Evolutionary conservation across 2,329 filamentous ascomycete species (phyloP), one percentile per base, ranked within the genome.

Genomic region (Nakataea oryzae): DNA sequence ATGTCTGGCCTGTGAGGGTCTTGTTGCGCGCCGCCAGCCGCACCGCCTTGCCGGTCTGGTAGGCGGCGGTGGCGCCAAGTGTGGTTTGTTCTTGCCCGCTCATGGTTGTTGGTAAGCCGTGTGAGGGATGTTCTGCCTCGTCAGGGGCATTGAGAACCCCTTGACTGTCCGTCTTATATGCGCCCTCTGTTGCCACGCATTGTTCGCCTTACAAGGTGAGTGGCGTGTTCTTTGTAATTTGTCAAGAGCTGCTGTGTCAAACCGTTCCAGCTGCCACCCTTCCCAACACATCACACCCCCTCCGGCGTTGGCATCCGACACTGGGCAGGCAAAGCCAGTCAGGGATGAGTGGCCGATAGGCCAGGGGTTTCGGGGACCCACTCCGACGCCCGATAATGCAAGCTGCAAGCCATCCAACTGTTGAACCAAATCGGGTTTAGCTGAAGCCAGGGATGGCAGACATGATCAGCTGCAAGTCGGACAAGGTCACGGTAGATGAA

Each of bases 11-110:
- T 59, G 72, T 74, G 50, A 78, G 69, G 21, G 66, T 65, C 65
- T 75, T 76, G 55, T 68, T 68, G 63, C 75, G 78, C 67, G 74
- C 76, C 54, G 72, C 77, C 27, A 77, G 74, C 62, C 75, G 79
- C 66, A 75, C 74, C 26, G 75, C 69, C 24, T 69, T 67, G 13
- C 74, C 73, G 6, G 74, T 72, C 27, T 66, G 26, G 56, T 50
- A 50, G 41, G 41, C 5, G 41, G 13, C 21, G 41, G 21, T 12
- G 3, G 11, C 3, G 21, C 17, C 4, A 6, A 12, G 4, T n/a
- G 41, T 50, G 17, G 21, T 50, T 50, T 50, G 41, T 50, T 50
- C 41, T n/a, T 17, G 17, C 41, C 2, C n/a, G 34, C 21, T 21
- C 8, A n/a, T 41, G 34, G 34, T 12, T 47, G 1, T 50, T 47